Conservation (phyloP, 129 eudicot genomes). For the Artemisia tridentata region DNA sequence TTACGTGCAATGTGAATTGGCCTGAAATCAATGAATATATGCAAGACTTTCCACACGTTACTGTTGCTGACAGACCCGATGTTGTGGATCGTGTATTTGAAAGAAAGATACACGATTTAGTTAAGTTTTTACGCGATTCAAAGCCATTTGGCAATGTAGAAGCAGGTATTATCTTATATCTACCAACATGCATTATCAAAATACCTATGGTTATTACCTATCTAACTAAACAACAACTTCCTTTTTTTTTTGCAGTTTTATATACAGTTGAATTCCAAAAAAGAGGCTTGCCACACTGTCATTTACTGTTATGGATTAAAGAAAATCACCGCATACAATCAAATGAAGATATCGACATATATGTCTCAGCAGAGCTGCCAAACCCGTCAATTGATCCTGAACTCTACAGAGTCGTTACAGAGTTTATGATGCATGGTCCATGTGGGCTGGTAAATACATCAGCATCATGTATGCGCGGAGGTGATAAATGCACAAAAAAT, state of each 20-base stretch:
- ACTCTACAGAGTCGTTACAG: neutral
- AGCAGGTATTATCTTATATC: neutral
- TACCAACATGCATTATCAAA: neutral
- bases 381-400: neutral
- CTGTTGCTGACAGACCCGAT: neutral
- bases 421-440: constrained; percentile 18
- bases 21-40: neutral
- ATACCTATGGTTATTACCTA: no score
- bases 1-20: neutral
- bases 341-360: no score
- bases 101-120: no score
- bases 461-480: constrained; percentile 11
- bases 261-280: neutral
- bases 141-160: no score
- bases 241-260: neutral
- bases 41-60: neutral
- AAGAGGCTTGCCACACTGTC: neutral
- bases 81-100: neutral
- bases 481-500: neutral
- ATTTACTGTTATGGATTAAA: no score
- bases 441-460: neutral
- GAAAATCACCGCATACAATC: no score
- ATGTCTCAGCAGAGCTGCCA: no score
- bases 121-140: no score
- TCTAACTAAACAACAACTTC: neutral